Evolutionary conservation across 2,329 filamentous ascomycete species (phyloP).

Genomic region (Calonectria pseudoreteaudii): DNA sequence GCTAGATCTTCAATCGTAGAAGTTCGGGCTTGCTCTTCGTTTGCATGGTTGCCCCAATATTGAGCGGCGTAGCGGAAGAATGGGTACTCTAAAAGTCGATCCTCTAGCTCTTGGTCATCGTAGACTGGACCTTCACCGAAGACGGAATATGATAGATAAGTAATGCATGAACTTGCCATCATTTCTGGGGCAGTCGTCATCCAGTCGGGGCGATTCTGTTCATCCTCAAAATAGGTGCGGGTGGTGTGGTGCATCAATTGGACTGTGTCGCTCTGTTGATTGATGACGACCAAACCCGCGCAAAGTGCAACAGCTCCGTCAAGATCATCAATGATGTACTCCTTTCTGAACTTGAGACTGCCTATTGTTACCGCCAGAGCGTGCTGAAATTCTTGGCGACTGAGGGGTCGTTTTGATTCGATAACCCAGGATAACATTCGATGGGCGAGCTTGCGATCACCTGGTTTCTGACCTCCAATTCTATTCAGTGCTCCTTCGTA

Average conservation of each 20-base stretch:
- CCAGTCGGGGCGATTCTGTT: not conserved
- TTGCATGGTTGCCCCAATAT: not conserved
- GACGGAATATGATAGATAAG: not conserved
- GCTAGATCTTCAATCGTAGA: not conserved
- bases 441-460: not conserved
- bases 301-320: not conserved
- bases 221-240: not conserved
- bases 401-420: not conserved
- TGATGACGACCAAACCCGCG: not conserved
- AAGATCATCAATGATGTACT: not conserved
- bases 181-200: not conserved
- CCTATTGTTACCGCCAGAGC: not conserved
- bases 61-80: not conserved
- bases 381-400: not conserved
- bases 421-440: not conserved
- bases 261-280: not conserved
- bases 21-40: not conserved
- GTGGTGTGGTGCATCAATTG: not conserved
- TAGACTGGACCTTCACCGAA: not conserved
- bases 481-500: not conserved
- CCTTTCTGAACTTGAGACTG: not conserved
- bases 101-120: not conserved
- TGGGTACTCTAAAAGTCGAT: not conserved
- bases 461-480: not conserved
- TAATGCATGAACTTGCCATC: not conserved